Base-by-base conservation (phyloP, 2,329 filamentous ascomycete genomes). In the Xylogone sp. region DNA sequence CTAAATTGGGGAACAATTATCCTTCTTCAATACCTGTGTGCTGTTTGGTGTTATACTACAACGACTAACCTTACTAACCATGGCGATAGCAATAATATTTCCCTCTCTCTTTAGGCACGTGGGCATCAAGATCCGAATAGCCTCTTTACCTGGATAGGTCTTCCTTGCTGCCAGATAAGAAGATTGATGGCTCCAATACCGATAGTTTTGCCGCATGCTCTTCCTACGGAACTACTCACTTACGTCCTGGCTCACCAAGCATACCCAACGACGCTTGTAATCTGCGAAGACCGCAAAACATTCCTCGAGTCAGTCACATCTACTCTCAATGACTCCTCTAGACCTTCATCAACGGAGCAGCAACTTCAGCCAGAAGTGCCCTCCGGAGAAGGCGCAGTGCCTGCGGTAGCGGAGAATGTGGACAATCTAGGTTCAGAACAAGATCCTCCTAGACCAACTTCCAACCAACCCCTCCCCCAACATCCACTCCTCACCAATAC, bases 231-330 rank as follows among this genome's bases (percentile, higher is more conserved):
- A 60, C 74, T 96, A 43, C 74, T 96, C 45, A 72, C 78, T 48
- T 78, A 84, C 64, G 69, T 93, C 48, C 69, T 93, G 49, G 67
- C 77, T 3, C 68, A 75, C 39, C 76, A 84, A 53, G 59, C 67
- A 3, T 67, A 79, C 50, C 81, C 81, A 2, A 86, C 84, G 1
- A 87, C 83, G 0, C 68, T 96, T 44, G 68, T 96, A 53, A 71
- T 96, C 55, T 91, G 90, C 67, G 82, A 79, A 16, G 75, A 82
- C 0, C 82, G 79, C 52, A 70, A 78, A 0, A 75, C 77, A 2
- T 96, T 96, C 61, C 61, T 74, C 34, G 62, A 74, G 12, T 76
- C 83, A 22, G 64, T 83, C n/a, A 39, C n/a, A 39, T 16, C 34
- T 39, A 39, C 10, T 39, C n/a, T 39, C 12, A 39, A 18, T 5